Evolutionary conservation across 1,139 yeast genomes (phyloP), one percentile per base, ranked within the genome.

Genomic region (Candida pseudoviswanathii): DNA sequence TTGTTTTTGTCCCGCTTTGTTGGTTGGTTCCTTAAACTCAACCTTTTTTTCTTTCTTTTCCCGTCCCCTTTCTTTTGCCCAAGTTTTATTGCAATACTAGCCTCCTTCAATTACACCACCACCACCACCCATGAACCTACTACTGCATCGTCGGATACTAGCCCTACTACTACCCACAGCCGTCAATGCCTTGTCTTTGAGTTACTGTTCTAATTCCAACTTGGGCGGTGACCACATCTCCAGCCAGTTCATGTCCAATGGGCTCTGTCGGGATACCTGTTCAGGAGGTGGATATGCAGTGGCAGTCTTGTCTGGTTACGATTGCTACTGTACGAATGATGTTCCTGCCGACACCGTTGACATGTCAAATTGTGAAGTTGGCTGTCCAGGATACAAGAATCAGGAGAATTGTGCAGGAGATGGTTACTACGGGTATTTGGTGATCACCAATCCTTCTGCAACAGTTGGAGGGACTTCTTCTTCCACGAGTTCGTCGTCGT

Each of bases 321-420:
- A 71, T 45, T 85, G 91, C 64, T 85, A 85, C 81, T 85, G 91
- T 60, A 75, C 87, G 8, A 73, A 84, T 59, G 60, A 64, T 34
- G 65, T 78, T 3, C 89, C 89, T 0, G 70, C 60, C 2, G 59
- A 61, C 29, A 68, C 78, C 1, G 65, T 67, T 1, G 57, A 61
- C 34, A 48, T 64, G 34, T 48, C 62, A 31, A 55, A 71, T 25
- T 85, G 91, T 66, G 60, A 68, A 38, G 64, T 62, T 2, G 59
- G 64, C 1, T 85, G 91, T 64, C 87, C 87, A 0, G 81, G 82
- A 0, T 77, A 54, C 53, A 45, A 41, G 3, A 63, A 64, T 30
- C 50, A 49, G 49, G 75, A 72, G 49, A 52, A 57, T 45, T 75
- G 78, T 65, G 77, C 70, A 27, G 59, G 64, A 21, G 43, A 52